Percentiles rank a stretch among this genome's conserved stretches.
These are phyloP conservation scores for Orbilia brochopaga DNA, from an alignment of 2,329 filamentous ascomycete genomes.

Conservation along the genomic window DNA sequence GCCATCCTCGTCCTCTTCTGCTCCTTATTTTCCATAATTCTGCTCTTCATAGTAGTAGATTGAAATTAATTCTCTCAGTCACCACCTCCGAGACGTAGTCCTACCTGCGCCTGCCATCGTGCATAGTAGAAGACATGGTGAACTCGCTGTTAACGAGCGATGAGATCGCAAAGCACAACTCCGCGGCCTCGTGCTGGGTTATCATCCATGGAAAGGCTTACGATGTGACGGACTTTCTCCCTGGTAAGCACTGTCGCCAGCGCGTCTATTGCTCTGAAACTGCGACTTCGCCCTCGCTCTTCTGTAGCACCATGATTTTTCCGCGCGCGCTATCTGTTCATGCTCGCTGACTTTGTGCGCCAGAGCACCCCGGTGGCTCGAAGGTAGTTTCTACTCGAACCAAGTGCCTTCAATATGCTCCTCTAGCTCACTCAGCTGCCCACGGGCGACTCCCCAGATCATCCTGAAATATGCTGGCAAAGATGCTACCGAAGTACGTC, in stretches of 20 bases:
- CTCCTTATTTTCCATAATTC: too few species aligned
- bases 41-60: too few species aligned
- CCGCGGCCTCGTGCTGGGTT: slow-evolving; percentile 81
- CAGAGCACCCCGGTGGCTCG: slow-evolving; percentile 83
- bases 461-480: slow-evolving; percentile 97
- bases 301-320: neutral
- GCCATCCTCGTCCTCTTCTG: too few species aligned
- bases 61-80: neutral
- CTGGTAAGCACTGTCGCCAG: slow-evolving; percentile 18
- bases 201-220: slow-evolving; percentile 73
- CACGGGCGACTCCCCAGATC: slow-evolving; percentile 64
- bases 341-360: neutral
- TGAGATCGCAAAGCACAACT: slow-evolving; percentile 76
- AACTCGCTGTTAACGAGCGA: slow-evolving; percentile 60
- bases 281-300: neutral
- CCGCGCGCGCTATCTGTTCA: neutral
- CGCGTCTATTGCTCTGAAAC: slow-evolving; percentile 26
- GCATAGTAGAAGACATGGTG: slow-evolving; percentile 39
- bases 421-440: neutral
- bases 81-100: neutral
- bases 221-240: slow-evolving; percentile 74
- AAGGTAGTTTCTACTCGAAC: slow-evolving; percentile 57
- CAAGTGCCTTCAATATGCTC: neutral
- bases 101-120: slow-evolving; percentile 22
- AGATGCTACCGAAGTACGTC: slow-evolving; percentile 75